phyloP scores from a whole-genome alignment of 306 rosid genomes.

The Fragaria vesca region DNA sequence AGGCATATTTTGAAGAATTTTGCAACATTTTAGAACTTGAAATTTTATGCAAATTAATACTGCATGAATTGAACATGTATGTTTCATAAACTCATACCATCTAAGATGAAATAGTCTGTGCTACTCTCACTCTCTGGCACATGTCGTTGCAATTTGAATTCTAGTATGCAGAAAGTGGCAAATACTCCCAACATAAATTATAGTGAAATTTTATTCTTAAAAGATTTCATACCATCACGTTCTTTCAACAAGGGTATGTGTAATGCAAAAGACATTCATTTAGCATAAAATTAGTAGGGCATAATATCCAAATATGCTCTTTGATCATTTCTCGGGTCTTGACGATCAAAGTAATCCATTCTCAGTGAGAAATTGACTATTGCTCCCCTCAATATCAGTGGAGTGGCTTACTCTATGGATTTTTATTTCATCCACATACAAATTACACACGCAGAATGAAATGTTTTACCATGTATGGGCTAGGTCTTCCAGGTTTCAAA shows the following conservation, averaged over 20 bases:
- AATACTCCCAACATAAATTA: background rate
- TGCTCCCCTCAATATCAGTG: background rate
- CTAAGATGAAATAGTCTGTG: background rate
- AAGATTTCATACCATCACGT: background rate
- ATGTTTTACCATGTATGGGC: conserved; percentile 65
- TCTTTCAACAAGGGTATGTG: background rate
- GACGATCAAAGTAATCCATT: background rate
- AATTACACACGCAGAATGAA: background rate
- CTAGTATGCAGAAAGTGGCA: background rate
- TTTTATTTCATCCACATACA: background rate
- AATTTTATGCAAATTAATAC: background rate
- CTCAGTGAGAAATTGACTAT: background rate
- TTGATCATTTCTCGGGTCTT: background rate
- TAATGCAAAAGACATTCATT: background rate
- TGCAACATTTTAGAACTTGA: background rate
- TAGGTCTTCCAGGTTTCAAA: conserved; percentile 66
- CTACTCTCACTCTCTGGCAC: background rate
- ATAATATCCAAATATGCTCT: background rate
- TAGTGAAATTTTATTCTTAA: background rate
- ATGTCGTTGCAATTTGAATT: background rate
- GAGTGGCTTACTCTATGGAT: background rate
- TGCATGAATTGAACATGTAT: background rate
- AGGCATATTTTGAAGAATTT: background rate
- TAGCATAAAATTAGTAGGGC: background rate
- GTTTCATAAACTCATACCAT: background rate